Evolutionary conservation across 2,329 filamentous ascomycete species (phyloP).

Genomic region (Microdochium trichocladiopsis): DNA sequence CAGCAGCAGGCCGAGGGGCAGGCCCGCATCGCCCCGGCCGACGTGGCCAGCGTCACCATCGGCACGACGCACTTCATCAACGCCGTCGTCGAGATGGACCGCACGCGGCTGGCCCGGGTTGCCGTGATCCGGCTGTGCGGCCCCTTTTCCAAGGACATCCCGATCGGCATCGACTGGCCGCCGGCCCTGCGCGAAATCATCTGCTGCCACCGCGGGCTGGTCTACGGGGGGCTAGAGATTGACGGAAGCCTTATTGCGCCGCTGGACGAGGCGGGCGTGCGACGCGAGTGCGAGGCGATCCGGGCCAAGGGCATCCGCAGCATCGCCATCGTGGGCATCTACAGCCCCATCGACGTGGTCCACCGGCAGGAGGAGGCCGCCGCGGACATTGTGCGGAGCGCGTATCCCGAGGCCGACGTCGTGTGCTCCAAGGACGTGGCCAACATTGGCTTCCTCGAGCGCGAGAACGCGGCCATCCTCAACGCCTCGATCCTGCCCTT

Average conservation of each 20-base stretch:
- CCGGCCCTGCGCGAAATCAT: constrained; percentile 38
- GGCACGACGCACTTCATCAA: constrained; percentile 54
- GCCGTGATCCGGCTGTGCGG: constrained; percentile 50
- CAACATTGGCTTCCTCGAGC: constrained; percentile 48
- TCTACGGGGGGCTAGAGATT: constrained; percentile 44
- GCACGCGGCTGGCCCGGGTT: constrained; percentile 36
- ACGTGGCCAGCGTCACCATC: constrained; percentile 42
- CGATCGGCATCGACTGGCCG: constrained; percentile 47
- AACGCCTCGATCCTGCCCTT: constrained; percentile 56
- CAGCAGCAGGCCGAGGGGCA: constrained; percentile 7
- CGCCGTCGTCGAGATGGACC: constrained; percentile 47
- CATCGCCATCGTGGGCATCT: constrained; percentile 41
- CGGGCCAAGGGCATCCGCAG: constrained; percentile 32
- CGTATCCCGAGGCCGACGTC: constrained; percentile 33
- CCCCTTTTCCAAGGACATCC: constrained; percentile 41
- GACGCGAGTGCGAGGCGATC: constrained; percentile 29
- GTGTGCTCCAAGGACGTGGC: constrained; percentile 47
- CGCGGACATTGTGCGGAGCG: constrained; percentile 30
- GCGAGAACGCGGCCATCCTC: constrained; percentile 58
- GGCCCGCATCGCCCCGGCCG: constrained; percentile 16
- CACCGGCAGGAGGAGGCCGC: constrained; percentile 41
- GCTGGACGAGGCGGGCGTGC: constrained; percentile 33
- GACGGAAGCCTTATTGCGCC: constrained; percentile 39
- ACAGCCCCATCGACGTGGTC: constrained; percentile 43
- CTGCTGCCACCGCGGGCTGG: constrained; percentile 33